Evolutionary conservation across 208 protist species (phyloP).

Genomic region (Crithidia thermophila): DNA sequence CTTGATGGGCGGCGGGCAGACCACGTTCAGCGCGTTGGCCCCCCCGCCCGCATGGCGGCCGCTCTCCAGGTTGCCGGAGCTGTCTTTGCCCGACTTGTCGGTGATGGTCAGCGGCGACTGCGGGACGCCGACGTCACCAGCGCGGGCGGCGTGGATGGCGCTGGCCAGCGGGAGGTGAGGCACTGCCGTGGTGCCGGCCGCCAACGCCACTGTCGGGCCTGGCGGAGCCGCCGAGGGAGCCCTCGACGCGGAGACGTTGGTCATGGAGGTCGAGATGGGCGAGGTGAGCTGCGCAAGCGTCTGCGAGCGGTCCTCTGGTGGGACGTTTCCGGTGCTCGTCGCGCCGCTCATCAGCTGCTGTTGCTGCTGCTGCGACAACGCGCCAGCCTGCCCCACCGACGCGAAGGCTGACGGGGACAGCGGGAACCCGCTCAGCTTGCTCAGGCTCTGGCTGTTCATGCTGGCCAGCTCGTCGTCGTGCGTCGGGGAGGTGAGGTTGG

Average conservation of each 20-base stretch:
- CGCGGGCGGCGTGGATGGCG: not conserved
- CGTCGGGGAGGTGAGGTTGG: not conserved
- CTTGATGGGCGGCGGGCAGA: slow-evolving; percentile 11
- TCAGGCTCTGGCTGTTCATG: slow-evolving; percentile 1
- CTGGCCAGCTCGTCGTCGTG: slow-evolving; percentile 12
- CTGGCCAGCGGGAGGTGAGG: slow-evolving; percentile 2
- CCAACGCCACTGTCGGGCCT: too few relatives aligned
- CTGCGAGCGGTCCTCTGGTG: not conserved
- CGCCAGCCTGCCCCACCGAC: not conserved
- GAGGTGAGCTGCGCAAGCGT: slow-evolving; percentile 22
- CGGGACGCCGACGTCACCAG: not conserved
- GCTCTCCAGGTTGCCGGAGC: too few relatives aligned
- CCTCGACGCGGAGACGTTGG: not conserved
- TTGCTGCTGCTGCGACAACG: not conserved
- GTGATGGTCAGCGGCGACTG: slow-evolving; percentile 1
- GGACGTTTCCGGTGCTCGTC: slow-evolving; percentile 6
- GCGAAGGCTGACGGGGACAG: not conserved
- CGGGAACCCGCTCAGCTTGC: slow-evolving; percentile 3
- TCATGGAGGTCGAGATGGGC: not conserved
- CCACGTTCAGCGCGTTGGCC: not conserved
- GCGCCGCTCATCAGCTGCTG: not conserved
- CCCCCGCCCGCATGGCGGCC: not conserved
- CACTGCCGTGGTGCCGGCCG: not conserved
- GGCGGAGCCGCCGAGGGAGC: too few relatives aligned
- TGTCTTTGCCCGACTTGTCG: too few relatives aligned